A percentile compares a stretch with the other conserved stretches of the same genome.
phyloP scores from a whole-genome alignment of 495 filamentous ascomycete genomes.

The Talaromyces adpressus region DNA sequence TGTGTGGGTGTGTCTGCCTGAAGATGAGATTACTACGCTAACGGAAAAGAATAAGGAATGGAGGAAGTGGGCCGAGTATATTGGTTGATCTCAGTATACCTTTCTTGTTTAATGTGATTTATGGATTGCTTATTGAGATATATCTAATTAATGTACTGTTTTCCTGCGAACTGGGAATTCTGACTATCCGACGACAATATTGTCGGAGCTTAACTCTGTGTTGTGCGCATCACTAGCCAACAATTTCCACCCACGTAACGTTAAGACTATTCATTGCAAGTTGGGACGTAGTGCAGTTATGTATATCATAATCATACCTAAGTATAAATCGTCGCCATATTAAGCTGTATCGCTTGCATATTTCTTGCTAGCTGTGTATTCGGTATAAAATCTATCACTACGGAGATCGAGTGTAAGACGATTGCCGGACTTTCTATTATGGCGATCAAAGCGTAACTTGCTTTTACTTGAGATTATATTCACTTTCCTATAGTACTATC shows the following conservation, averaged over 20 bases:
- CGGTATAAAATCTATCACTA: no score
- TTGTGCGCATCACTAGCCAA: no score
- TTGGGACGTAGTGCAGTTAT: no score
- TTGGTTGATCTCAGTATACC: slow-evolving; percentile 14
- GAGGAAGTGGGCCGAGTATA: slow-evolving; percentile 19
- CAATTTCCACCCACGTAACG: no score
- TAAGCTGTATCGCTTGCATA: no score
- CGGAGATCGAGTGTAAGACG: no score
- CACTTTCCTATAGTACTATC: not conserved
- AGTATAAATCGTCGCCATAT: no score
- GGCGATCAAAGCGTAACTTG: not conserved
- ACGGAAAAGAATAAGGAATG: slow-evolving; percentile 26
- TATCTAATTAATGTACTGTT: not conserved
- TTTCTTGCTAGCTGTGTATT: no score
- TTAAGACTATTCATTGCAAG: no score
- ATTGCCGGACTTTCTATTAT: not conserved
- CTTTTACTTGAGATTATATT: not conserved
- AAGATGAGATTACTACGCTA: slow-evolving; percentile 32
- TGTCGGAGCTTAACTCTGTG: not conserved
- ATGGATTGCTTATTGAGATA: not conserved
- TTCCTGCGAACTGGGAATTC: not conserved
- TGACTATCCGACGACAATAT: not conserved
- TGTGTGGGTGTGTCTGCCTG: slow-evolving; percentile 33
- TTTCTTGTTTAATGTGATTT: not conserved
- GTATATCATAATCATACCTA: no score